Conservation (phyloP, 2,329 filamentous ascomycete genomes). For the Apiospora malaysiana region DNA sequence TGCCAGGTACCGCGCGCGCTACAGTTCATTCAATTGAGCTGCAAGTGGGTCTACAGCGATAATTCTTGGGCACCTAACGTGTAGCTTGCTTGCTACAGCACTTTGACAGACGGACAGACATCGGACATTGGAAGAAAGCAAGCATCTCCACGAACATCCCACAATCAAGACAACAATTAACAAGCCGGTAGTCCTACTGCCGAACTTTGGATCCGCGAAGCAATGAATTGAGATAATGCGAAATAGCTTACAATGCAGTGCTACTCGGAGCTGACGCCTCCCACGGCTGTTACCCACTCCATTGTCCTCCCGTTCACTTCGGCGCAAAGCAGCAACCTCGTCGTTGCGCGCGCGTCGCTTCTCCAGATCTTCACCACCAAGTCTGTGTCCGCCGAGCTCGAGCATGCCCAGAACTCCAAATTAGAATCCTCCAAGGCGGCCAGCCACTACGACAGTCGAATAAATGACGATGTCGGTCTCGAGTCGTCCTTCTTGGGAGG, state of each 20-base stretch:
- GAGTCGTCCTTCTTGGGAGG: constrained; percentile 70
- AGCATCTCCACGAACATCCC: background rate
- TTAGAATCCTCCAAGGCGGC: constrained; percentile 47
- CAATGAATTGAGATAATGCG: constrained; percentile 36
- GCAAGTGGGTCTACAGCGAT: constrained; percentile 7
- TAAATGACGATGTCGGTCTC: constrained; percentile 66
- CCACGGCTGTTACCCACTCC: constrained; percentile 91
- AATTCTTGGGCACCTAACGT: constrained; percentile 14
- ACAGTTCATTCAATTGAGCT: constrained; percentile 4
- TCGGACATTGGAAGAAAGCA: background rate
- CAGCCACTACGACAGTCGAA: constrained; percentile 56
- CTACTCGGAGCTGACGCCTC: constrained; percentile 94
- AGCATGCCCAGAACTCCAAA: constrained; percentile 45
- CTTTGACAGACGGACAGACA: background rate
- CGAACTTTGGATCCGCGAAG: constrained; percentile 13
- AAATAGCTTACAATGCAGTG: constrained; percentile 75
- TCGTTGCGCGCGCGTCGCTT: constrained; percentile 90
- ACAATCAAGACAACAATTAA: constrained; percentile 8
- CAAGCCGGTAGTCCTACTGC: constrained; percentile 14
- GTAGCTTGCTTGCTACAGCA: too few species aligned
- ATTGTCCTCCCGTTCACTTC: constrained; percentile 79
- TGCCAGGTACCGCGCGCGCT: constrained; percentile 15
- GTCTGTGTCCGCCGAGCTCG: constrained; percentile 68
- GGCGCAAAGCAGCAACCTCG: constrained; percentile 78
- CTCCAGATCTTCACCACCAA: constrained; percentile 88